phyloP scores from a whole-genome alignment of 768 basidiomycete genomes.

The Hygrophorus pudorinus region DNA sequence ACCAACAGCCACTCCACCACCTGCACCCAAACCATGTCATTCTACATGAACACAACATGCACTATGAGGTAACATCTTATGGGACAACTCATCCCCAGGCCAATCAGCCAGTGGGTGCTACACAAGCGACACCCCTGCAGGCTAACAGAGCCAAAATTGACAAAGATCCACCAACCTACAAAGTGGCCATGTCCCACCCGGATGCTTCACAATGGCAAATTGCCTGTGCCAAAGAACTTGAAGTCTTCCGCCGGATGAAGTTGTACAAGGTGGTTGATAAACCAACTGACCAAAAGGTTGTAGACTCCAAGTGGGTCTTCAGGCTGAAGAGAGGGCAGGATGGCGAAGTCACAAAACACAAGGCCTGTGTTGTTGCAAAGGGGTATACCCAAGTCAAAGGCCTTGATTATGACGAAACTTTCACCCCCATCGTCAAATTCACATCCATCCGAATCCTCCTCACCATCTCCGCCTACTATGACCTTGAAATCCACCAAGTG shows the following conservation, averaged over 20 bases:
- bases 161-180: not conserved
- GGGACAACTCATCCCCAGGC: too few species aligned
- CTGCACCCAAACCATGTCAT: too few species aligned
- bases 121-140: not conserved
- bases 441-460: conserved; percentile 16
- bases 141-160: not conserved
- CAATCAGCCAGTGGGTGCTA: not conserved
- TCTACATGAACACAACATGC: too few species aligned
- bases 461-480: conserved; percentile 17
- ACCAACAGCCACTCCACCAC: too few species aligned
- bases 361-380: conserved; percentile 18
- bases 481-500: conserved; percentile 1
- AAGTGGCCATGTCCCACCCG: conserved; percentile 10
- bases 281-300: conserved; percentile 16
- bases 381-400: conserved; percentile 20
- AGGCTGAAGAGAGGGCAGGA: conserved; percentile 23
- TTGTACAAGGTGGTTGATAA: conserved; percentile 18
- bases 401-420: conserved; percentile 24
- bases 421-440: conserved; percentile 19
- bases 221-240: conserved; percentile 16
- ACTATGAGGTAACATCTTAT: too few species aligned
- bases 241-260: conserved; percentile 10
- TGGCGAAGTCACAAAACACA: conserved; percentile 22
- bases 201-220: conserved; percentile 15
- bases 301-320: conserved; percentile 25